These are phyloP conservation scores for Chlamydomonas incerta DNA, from an alignment of 139 green algal genomes.

Conservation along the genomic window DNA sequence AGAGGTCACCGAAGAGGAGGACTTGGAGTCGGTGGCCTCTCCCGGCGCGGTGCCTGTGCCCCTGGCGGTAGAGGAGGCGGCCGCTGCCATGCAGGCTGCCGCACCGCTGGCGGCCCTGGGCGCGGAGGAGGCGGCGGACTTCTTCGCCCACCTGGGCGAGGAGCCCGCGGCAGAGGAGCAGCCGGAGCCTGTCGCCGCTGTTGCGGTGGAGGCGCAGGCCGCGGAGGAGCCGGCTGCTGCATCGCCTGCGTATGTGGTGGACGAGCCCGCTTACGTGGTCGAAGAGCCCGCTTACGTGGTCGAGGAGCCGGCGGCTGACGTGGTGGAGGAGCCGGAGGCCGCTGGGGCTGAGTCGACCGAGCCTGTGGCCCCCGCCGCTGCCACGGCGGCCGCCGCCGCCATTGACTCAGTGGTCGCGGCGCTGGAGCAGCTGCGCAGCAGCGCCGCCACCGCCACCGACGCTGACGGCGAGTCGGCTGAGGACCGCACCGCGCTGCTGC, in stretches of 20 bases:
- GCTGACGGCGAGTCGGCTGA: neutral
- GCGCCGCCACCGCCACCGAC: neutral
- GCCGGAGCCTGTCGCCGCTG: neutral
- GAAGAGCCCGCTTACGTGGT: neutral
- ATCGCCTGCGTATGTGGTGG: neutral
- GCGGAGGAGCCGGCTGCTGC: neutral
- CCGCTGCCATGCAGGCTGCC: neutral
- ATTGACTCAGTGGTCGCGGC: conserved; percentile 21
- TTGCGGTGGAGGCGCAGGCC: neutral
- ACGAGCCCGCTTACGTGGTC: neutral
- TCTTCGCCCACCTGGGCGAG: conserved; percentile 23
- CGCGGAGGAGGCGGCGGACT: neutral
- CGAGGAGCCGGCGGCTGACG: neutral
- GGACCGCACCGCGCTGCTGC: conserved; percentile 1
- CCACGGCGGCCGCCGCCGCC: conserved; percentile 13
- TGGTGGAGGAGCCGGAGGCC: neutral
- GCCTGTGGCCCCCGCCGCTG: neutral
- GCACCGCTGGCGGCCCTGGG: neutral
- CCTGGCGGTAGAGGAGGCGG: neutral
- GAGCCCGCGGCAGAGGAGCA: neutral
- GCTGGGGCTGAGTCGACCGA: neutral
- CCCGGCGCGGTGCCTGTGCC: too few relatives aligned
- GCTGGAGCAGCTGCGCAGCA: conserved; percentile 17
- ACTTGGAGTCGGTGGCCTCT: too few relatives aligned
- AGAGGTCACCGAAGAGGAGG: neutral